Conservation (phyloP, 2,329 filamentous ascomycete genomes). For the Monilinia fructicola region DNA sequence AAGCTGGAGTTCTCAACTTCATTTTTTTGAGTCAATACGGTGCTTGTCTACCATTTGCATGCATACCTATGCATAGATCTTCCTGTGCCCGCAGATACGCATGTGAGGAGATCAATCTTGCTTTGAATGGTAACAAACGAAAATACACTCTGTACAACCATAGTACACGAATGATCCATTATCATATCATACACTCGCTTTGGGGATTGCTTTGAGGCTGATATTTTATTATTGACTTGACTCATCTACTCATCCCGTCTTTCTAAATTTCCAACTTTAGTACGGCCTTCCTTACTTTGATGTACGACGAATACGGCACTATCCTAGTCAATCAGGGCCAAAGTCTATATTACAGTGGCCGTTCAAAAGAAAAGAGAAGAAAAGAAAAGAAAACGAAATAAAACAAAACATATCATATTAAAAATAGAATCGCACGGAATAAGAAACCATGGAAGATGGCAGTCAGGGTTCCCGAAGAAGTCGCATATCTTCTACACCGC, state of each 20-base stretch:
- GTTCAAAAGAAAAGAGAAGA: not conserved
- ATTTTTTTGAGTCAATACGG: not conserved
- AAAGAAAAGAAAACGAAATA: too few relatives aligned
- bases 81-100: slow-evolving; percentile 13
- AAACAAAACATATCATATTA: not conserved
- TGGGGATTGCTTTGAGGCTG: not conserved
- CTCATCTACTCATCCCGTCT: not conserved
- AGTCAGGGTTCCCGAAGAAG: slow-evolving; percentile 21
- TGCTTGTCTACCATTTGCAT: not conserved
- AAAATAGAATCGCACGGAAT: not conserved
- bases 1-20: slow-evolving; percentile 17
- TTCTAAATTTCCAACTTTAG: not conserved
- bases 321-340: not conserved
- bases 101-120: slow-evolving; percentile 13
- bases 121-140: slow-evolving; percentile 3
- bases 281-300: slow-evolving; percentile 7
- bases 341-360: not conserved
- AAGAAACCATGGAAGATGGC: slow-evolving; percentile 21
- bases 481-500: slow-evolving; percentile 27
- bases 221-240: slow-evolving; percentile 4
- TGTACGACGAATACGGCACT: not conserved
- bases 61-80: slow-evolving; percentile 7
- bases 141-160: slow-evolving; percentile 3
- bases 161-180: slow-evolving; percentile 11
- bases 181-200: slow-evolving; percentile 7